A percentile compares a stretch with the other conserved stretches of the same genome.
Evolutionary conservation across 139 green algal species (phyloP).

Genomic region (Zygnema circumcarinatum): DNA sequence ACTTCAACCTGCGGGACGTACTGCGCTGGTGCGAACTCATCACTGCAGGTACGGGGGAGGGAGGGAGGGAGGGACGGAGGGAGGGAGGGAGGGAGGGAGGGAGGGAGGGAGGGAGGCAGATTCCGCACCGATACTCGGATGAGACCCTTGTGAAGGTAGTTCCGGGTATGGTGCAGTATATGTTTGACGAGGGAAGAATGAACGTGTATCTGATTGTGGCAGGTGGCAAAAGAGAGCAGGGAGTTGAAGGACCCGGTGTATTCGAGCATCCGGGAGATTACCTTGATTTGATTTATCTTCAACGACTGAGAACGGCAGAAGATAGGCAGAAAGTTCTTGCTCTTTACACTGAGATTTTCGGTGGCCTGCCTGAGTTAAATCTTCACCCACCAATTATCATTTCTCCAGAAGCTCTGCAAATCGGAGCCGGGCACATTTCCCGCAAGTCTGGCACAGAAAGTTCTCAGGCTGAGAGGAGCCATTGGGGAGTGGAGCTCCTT

Average conservation of each 20-base stretch:
- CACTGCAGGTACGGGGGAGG: background rate
- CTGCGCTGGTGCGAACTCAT: constrained; percentile 92
- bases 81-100: background rate
- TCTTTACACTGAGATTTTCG: constrained; percentile 70
- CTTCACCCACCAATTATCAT: constrained; percentile 19
- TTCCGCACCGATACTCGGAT: background rate
- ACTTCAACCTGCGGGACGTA: constrained; percentile 99
- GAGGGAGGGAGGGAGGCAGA: background rate
- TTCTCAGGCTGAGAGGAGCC: background rate
- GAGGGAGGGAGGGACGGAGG: too few relatives aligned
- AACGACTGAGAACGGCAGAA: constrained; percentile 76
- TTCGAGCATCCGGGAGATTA: constrained; percentile 31
- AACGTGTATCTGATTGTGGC: too few relatives aligned
- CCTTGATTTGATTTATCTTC: constrained; percentile 73
- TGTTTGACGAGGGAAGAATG: too few relatives aligned
- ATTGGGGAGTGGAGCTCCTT: constrained; percentile 64
- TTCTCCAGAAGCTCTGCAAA: constrained; percentile 5
- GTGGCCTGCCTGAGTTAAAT: constrained; percentile 8
- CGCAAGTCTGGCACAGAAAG: background rate
- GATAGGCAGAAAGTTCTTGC: constrained; percentile 72
- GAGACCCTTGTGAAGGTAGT: too few relatives aligned
- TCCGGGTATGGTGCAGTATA: too few relatives aligned
- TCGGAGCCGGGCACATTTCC: constrained; percentile 31
- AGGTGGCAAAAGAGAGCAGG: too few relatives aligned
- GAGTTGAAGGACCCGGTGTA: too few relatives aligned